Conservation (phyloP, 2,329 filamentous ascomycete species). For the Tolypocladium cylindrosporum region DNA sequence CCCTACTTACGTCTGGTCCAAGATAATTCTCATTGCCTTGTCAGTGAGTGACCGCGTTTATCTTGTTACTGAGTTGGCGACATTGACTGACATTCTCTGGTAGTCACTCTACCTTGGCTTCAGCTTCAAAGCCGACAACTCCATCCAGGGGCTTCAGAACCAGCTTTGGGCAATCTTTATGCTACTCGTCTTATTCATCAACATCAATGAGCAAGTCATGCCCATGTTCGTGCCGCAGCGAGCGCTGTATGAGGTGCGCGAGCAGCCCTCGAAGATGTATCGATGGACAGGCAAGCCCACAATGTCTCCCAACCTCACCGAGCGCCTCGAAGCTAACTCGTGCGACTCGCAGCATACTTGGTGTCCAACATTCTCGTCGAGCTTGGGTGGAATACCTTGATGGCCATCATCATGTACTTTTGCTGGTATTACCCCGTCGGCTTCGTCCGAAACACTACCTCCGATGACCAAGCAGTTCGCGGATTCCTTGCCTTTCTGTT, state of each 20-base stretch:
- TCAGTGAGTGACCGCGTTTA: slow-evolving; percentile 15
- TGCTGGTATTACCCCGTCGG: slow-evolving; percentile 83
- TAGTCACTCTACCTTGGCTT: slow-evolving; percentile 67
- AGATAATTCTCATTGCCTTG: slow-evolving; percentile 55
- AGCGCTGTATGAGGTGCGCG: slow-evolving; percentile 73
- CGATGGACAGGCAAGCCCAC: slow-evolving; percentile 48
- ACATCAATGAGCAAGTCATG: slow-evolving; percentile 72
- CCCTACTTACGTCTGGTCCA: slow-evolving; percentile 81
- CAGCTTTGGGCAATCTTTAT: slow-evolving; percentile 83
- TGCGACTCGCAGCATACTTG: slow-evolving; percentile 52
- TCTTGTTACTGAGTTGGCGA: too few species aligned
- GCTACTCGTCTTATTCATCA: slow-evolving; percentile 70
- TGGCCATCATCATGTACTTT: slow-evolving; percentile 67
- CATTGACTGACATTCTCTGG: too few species aligned
- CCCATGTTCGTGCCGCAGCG: slow-evolving; percentile 78
- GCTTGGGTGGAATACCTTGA: slow-evolving; percentile 72
- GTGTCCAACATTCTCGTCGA: slow-evolving; percentile 75
- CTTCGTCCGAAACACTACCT: slow-evolving; percentile 59
- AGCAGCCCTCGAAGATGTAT: slow-evolving; percentile 75
- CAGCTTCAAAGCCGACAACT: slow-evolving; percentile 62
- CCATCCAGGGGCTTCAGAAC: slow-evolving; percentile 71
- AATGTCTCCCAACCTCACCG: too few species aligned
- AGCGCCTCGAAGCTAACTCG: too few species aligned
- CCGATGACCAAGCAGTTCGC: slow-evolving; percentile 53
- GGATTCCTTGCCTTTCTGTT: slow-evolving; percentile 73